These are phyloP conservation scores for Fusarium chuoi DNA, from an alignment of 2,329 filamentous ascomycete species.

Conservation along the genomic window DNA sequence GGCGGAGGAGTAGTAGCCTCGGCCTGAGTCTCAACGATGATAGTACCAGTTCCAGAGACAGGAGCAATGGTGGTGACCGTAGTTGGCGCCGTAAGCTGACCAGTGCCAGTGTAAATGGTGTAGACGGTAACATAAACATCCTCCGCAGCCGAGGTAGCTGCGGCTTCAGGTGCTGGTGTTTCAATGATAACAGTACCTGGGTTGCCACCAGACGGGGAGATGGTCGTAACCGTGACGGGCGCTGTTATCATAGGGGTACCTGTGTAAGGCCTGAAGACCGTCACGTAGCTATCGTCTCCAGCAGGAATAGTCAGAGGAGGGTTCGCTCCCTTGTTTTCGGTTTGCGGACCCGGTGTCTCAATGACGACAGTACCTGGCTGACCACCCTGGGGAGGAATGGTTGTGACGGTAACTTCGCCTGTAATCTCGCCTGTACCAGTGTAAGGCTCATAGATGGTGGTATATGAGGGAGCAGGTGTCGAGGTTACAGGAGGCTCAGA, in stretches of 20 bases:
- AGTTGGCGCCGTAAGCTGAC: constrained; percentile 6
- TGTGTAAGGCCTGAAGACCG: constrained; percentile 28
- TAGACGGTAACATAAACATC: constrained; percentile 22
- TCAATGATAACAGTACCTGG: constrained; percentile 32
- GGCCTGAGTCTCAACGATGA: constrained; percentile 22
- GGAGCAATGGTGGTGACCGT: constrained; percentile 22
- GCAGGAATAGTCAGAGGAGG: constrained; percentile 18
- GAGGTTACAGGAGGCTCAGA: constrained; percentile 2
- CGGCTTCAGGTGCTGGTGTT: not conserved
- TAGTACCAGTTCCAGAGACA: constrained; percentile 26
- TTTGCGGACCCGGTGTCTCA: constrained; percentile 12
- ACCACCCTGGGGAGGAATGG: constrained; percentile 7
- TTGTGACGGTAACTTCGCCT: not conserved
- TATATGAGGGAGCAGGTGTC: constrained; percentile 5
- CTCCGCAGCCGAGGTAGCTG: not conserved
- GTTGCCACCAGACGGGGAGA: constrained; percentile 1
- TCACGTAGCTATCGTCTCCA: constrained; percentile 24
- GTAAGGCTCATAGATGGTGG: constrained; percentile 23
- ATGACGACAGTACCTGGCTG: constrained; percentile 26
- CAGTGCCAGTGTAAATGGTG: constrained; percentile 20
- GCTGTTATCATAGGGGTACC: constrained; percentile 17
- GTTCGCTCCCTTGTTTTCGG: constrained; percentile 11
- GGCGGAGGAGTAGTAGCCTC: constrained; percentile 8
- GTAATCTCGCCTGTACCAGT: constrained; percentile 16
- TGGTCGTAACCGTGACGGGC: constrained; percentile 24